Evolutionary conservation across 1,139 yeast genomes (phyloP).

Genomic region (Yamadazyma kanchanaburiensis): DNA sequence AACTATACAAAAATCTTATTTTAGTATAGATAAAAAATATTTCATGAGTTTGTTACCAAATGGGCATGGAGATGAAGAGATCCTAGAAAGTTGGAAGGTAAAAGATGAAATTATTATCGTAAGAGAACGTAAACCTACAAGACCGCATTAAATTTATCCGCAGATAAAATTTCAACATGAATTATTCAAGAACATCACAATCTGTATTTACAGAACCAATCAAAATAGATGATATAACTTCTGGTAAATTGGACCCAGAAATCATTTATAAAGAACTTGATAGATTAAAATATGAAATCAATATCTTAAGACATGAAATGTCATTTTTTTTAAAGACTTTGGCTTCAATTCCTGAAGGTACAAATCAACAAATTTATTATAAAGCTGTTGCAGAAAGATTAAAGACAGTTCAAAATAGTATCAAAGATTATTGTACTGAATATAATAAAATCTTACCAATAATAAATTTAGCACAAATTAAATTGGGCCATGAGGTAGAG

Average conservation of each 20-base stretch:
- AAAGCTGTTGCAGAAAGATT: constrained; percentile 25
- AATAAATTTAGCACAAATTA: constrained; percentile 48
- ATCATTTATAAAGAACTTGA: constrained; percentile 39
- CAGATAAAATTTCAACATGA: no score
- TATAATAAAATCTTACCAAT: constrained; percentile 47
- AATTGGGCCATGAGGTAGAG: constrained; percentile 46
- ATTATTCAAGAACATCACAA: no score
- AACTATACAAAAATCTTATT: constrained; percentile 36
- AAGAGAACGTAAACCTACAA: constrained; percentile 17
- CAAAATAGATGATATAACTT: constrained; percentile 45
- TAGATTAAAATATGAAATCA: constrained; percentile 41
- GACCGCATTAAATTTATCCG: no score
- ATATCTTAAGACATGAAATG: constrained; percentile 44
- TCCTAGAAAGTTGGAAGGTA: constrained; percentile 25
- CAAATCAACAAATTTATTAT: constrained; percentile 38
- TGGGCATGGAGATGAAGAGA: constrained; percentile 18
- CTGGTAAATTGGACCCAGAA: constrained; percentile 40
- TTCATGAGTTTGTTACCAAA: constrained; percentile 23
- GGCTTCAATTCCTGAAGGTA: constrained; percentile 34
- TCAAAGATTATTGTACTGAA: constrained; percentile 40
- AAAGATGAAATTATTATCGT: constrained; percentile 22
- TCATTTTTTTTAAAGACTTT: constrained; percentile 35
- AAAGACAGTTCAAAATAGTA: constrained; percentile 33
- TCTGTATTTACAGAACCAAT: constrained; percentile 30
- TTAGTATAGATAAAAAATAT: constrained; percentile 19